Base-by-base conservation (phyloP, 2,329 filamentous ascomycete genomes). In the Polychaeton citri region DNA sequence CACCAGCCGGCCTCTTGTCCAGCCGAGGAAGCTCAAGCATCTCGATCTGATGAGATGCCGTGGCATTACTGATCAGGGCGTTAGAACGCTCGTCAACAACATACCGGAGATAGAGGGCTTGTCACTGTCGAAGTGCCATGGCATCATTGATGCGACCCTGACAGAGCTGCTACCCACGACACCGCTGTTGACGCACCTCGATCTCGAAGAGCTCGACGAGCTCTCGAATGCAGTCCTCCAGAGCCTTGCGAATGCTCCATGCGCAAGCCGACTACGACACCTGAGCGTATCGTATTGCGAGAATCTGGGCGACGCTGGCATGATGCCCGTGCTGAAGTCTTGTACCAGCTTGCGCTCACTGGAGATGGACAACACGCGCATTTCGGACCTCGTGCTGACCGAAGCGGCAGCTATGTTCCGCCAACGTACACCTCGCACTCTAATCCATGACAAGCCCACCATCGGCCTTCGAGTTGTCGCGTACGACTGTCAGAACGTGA, bases 241-340 rank as follows among this genome's bases (percentile, higher is more conserved):
- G 37, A 74, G 81, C 42, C 66, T 98, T 6, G 77, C 85, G 33
- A 79, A 75, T 47, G 73, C 84, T 0, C 79, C 84, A 0, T 93
- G 84, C 52, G 79, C 79, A 0, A 59, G 69, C 1, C 66, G 62
- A 16, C 66, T 98, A 5, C 71, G 81, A 45, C 86, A 95, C 53
- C 69, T 96, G 5, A 87, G 84, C 36, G 71, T 96, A 47, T 88
- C 84, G 50, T 93, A 86, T 56, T 98, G 90, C 55, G 88, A 93
- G 55, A 76, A 73, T 37, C 60, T 98, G 2, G 78, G 85, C 17
- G 90, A 96, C 53, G 63, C 68, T 0, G 88, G 88, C 38, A 81
- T 95, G 72, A 66, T 94, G 0, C 81, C 82, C 1, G 65, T 95
- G 2, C 67, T 96, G 46, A 83, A 85, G 51, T 72, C 69, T 19